Conservation (phyloP, 108 stramenopile species). For the Aureococcus anophagefferens region DNA sequence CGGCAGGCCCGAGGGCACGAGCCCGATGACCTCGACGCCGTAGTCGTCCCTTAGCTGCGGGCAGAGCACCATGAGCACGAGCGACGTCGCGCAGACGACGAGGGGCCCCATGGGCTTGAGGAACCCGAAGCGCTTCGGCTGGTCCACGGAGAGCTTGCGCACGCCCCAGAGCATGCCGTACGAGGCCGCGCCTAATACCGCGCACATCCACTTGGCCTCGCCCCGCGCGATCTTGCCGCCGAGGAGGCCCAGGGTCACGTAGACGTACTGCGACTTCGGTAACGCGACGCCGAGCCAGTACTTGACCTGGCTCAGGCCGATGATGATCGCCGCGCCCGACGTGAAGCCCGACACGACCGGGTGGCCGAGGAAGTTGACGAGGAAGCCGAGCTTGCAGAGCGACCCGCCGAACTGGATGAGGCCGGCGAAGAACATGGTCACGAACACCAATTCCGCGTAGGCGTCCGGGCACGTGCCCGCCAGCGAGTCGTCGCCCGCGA, state of each 20-base stretch:
- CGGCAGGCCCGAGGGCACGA: conserved; percentile 57
- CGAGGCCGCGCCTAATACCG: conserved; percentile 40
- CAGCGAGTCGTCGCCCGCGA: neutral
- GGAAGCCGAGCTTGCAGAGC: conserved; percentile 50
- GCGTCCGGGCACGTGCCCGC: neutral
- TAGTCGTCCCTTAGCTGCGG: conserved; percentile 16
- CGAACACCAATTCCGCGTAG: conserved; percentile 24
- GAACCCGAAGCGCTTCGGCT: conserved; percentile 34
- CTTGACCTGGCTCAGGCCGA: conserved; percentile 70
- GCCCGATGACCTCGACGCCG: conserved; percentile 53
- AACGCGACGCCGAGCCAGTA: conserved; percentile 60
- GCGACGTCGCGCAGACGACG: conserved; percentile 34
- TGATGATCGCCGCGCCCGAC: conserved; percentile 69
- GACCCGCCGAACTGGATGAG: conserved; percentile 4
- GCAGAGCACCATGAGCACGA: conserved; percentile 21
- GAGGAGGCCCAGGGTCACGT: conserved; percentile 37
- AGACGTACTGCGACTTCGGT: conserved; percentile 18
- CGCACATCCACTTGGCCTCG: conserved; percentile 50
- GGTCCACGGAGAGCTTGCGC: conserved; percentile 29
- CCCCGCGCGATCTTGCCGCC: conserved; percentile 24
- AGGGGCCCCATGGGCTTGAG: conserved; percentile 44
- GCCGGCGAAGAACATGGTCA: conserved; percentile 5
- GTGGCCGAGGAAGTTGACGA: conserved; percentile 67
- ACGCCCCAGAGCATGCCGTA: conserved; percentile 28
- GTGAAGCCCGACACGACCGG: conserved; percentile 76